phyloP scores from a whole-genome alignment of 257 asterid genomes.

The Pogostemon cablin region DNA sequence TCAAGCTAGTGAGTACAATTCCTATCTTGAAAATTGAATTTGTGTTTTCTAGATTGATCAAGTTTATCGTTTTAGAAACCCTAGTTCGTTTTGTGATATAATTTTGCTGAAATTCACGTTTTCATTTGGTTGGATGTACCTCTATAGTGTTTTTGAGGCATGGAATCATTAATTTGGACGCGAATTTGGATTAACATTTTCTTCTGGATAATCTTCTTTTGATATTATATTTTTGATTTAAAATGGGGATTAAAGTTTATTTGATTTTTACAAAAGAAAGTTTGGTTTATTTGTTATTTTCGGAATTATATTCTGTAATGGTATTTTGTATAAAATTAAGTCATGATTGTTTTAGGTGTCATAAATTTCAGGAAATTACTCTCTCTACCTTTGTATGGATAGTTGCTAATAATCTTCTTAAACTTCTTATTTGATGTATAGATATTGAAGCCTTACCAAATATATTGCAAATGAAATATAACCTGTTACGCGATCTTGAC shows the following conservation, averaged over 20 bases:
- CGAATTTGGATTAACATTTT: neutral
- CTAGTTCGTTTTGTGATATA: constrained; percentile 28
- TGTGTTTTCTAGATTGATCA: constrained; percentile 4
- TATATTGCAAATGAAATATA: constrained; percentile 78
- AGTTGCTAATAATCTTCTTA: constrained; percentile 27
- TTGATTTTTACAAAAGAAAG: neutral
- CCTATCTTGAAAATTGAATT: neutral
- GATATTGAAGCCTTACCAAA: constrained; percentile 91
- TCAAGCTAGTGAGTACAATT: constrained; percentile 66
- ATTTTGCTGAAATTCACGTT: constrained; percentile 7
- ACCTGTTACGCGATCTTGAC: constrained; percentile 79
- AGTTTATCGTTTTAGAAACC: constrained; percentile 25
- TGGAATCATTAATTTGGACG: too few species aligned
- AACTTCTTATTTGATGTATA: constrained; percentile 31
- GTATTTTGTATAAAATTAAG: neutral
- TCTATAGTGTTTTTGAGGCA: neutral
- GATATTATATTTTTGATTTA: neutral
- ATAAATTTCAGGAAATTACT: too few species aligned
- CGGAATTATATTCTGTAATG: neutral
- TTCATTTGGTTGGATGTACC: constrained; percentile 2
- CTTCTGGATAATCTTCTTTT: neutral
- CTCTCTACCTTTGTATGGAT: too few species aligned
- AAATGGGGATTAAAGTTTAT: constrained; percentile 8
- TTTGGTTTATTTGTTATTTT: constrained; percentile 4
- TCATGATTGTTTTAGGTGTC: too few species aligned